Evolutionary conservation across 768 basidiomycete species (phyloP), one percentile per base, ranked within the genome.

Genomic region (Hebeloma cylindrosporum): DNA sequence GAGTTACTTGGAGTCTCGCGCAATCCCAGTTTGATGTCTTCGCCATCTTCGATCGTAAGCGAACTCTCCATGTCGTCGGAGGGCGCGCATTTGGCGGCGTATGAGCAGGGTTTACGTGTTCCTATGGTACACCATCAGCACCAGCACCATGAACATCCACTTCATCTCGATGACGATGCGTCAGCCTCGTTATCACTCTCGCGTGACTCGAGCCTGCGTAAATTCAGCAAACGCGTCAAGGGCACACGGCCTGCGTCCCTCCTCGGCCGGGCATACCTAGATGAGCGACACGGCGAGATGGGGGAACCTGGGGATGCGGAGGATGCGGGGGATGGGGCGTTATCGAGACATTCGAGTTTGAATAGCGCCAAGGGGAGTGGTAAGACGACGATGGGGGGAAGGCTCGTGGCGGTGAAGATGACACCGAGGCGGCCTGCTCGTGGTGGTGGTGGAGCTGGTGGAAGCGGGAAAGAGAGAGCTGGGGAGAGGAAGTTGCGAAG

Each of bases 401-500:
- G 68, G 43, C 56, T 73, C 10, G 76, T 76, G 8, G 75, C 73
- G 7, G 74, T 75, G 22, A 77, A 75, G 59, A 68, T 75, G 64
- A 74, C 72, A 0, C 64, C 69, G 25, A 59, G 74, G 43, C 65
- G 61, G 23, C 48, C 54, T 9, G 44, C 49, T 17, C 58, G 58
- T n/a, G 51, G 52, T 40, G 46, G 47, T 9, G 57, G 30, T 21
- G 50, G 50, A 21, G 47, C 43, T 47, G 14, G 60, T 39, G 36
- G 47, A 48, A 27, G 53, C 52, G 20, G 56, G 50, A 33, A 33
- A 35, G 45, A 47, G 16, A 36, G 36, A 22, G 45, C 33, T n/a
- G 16, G 31, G 30, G 45, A 47, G 23, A 39, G 39, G 45, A 37
- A 23, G 28, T 30, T 20, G 13, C 38, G 45, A 21, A 64, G 69